These are phyloP conservation scores for Spencermartinsiella europaea DNA, from an alignment of 805 yeast genomes.

Conservation along the genomic window DNA sequence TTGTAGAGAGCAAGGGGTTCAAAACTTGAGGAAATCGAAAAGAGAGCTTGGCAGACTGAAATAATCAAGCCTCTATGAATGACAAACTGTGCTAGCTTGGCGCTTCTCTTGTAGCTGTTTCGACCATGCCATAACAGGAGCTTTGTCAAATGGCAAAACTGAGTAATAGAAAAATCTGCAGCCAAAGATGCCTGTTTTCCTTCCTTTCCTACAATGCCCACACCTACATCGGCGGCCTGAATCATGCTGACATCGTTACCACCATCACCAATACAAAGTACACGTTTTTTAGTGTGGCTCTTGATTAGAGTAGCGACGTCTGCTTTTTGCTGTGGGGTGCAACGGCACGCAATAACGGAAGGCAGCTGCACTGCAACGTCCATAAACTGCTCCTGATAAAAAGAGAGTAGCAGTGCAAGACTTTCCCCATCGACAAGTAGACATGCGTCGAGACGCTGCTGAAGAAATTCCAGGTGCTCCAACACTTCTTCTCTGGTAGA, in stretches of 20 bases:
- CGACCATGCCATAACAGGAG: constrained; percentile 96
- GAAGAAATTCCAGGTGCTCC: constrained; percentile 67
- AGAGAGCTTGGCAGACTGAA: constrained; percentile 92
- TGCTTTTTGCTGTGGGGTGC: constrained; percentile 98
- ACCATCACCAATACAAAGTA: constrained; percentile 98
- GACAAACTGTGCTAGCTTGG: constrained; percentile 91
- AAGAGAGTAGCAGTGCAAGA: constrained; percentile 58
- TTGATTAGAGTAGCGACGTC: constrained; percentile 83
- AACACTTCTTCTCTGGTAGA: constrained; percentile 59
- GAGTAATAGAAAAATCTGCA: constrained; percentile 92
- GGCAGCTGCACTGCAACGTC: constrained; percentile 73
- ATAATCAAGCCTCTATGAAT: constrained; percentile 94
- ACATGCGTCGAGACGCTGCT: constrained; percentile 60
- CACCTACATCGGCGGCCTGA: constrained; percentile 98
- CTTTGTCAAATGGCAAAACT: constrained; percentile 83
- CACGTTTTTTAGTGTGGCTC: constrained; percentile 76
- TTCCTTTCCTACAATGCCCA: constrained; percentile 98
- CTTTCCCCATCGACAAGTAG: constrained; percentile 93
- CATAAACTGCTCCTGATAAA: constrained; percentile 68
- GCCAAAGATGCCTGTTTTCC: constrained; percentile 97
- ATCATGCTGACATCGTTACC: constrained; percentile 99
- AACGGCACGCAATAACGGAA: constrained; percentile 95
- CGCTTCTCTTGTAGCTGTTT: constrained; percentile 91
- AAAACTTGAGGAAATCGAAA: constrained; percentile 75
- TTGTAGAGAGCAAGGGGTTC: constrained; percentile 93